phyloP scores from a whole-genome alignment of 2,329 filamentous ascomycete genomes.

The Neophaeococcomyces mojaviensis region DNA sequence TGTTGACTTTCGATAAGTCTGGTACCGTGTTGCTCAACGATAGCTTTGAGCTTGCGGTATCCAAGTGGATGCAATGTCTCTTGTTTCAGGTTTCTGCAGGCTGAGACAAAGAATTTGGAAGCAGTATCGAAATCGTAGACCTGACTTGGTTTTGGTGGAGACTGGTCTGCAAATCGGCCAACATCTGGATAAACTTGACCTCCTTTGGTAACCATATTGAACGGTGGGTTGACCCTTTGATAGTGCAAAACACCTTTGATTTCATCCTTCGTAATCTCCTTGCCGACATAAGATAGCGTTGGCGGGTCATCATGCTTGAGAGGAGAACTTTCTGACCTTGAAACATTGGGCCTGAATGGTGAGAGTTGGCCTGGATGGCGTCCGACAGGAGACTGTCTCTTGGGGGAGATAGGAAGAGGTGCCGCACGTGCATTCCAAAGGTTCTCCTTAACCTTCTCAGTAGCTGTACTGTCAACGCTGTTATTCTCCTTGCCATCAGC shows the following conservation, averaged over 20 bases:
- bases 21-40: conserved; percentile 14
- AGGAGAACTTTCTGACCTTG: conserved; percentile 4
- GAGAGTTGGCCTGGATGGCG: conserved; percentile 10
- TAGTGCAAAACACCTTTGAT: too few relatives aligned
- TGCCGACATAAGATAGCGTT: too few relatives aligned
- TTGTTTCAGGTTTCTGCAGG: conserved; percentile 15
- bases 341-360: conserved; percentile 15
- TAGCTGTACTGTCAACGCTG: conserved; percentile 10
- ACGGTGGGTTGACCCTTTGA: too few relatives aligned
- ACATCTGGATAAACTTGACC: too few relatives aligned
- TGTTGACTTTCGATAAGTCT: conserved; percentile 17
- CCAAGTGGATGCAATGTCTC: conserved; percentile 17
- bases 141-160: too few relatives aligned
- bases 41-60: conserved; percentile 18
- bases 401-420: conserved; percentile 9
- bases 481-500: conserved; percentile 20
- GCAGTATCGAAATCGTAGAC: conserved; percentile 7
- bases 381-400: conserved; percentile 10
- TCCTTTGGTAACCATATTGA: too few relatives aligned
- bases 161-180: too few relatives aligned
- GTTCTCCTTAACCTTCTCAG: conserved; percentile 3
- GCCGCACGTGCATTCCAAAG: too few relatives aligned
- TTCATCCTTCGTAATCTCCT: too few relatives aligned
- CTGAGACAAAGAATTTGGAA: conserved; percentile 13
- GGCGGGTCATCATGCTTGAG: too few relatives aligned